Evolutionary conservation across 2,329 filamentous ascomycete species (phyloP), one percentile per base, ranked within the genome.

Genomic region (Camillea tinctor): DNA sequence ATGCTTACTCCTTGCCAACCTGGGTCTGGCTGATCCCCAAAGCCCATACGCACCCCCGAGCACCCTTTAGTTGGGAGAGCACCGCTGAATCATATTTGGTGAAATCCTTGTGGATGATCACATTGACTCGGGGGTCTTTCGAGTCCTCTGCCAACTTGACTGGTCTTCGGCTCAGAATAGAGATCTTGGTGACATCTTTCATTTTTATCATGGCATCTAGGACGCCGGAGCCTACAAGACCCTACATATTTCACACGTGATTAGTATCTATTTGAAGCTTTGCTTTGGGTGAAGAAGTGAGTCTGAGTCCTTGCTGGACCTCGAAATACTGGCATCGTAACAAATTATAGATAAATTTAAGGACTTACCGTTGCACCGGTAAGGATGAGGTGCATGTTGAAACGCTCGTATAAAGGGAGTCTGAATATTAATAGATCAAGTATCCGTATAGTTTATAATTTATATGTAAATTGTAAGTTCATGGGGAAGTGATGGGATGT

Each of bases 41-140:
- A 0, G 90, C 89, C 90, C 90, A 93, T 1, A 93, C 87, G 60
- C 86, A 89, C 1, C 87, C 89, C 7, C 82, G 76, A 0, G 89
- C 90, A 21, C 84, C 89, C 56, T 81, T 79, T 0, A 93, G 77
- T 69, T 88, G 78, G 22, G 74, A 64, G 9, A 92, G 78, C 1
- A 92, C 65, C 0, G 79, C 77, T 0, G 80, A 67, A 40, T 84
- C 80, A 71, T 91, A 93, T 1, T 72, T 77, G 13, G 76, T 73
- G 69, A 90, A 93, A 72, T 93, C 87, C 17, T 82, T 79, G 69
- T 92, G 88, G 19, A 88, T 76, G 63, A 92, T 87, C 58, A 92
- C 85, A 22, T 84, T 82, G 60, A 87, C 80, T 62, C 88, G 85
- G 0, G 80, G 80, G 63, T 90, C 83, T 8, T 80, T 79, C 24